phyloP scores from a whole-genome alignment of 2,329 filamentous ascomycete species.

The Tolypocladium tundrense region DNA sequence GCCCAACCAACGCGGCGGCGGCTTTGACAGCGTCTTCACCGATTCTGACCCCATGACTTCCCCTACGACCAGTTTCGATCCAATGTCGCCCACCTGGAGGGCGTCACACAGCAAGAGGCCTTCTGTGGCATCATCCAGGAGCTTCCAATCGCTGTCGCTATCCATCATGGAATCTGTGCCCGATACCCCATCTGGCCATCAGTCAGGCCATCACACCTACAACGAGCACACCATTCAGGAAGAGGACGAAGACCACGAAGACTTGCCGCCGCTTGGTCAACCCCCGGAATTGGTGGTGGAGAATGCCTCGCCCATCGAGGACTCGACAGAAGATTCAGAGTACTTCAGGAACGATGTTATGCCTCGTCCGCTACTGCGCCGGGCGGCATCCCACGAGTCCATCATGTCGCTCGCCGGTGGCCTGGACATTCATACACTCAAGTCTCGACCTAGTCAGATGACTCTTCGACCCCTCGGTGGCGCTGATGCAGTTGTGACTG shows the following conservation, averaged over 20 bases:
- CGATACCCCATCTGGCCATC: conserved; percentile 11
- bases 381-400: conserved; percentile 72
- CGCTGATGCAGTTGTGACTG: conserved; percentile 45
- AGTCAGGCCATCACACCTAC: conserved; percentile 10
- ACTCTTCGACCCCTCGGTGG: conserved; percentile 44
- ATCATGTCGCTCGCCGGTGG: conserved; percentile 79
- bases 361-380: conserved; percentile 43
- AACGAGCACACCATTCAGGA: conserved; percentile 24
- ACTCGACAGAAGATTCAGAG: conserved; percentile 21
- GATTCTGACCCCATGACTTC: conserved; percentile 65
- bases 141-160: conserved; percentile 28
- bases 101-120: conserved; percentile 42
- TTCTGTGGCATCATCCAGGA: conserved; percentile 45
- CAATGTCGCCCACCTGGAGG: conserved; percentile 51
- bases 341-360: conserved; percentile 22
- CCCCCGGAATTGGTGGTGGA: conserved; percentile 14
- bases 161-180: conserved; percentile 22
- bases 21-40: conserved; percentile 62
- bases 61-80: conserved; percentile 66
- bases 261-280: conserved; percentile 7
- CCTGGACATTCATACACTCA: conserved; percentile 80
- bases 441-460: conserved; percentile 65
- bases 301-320: conserved; percentile 20
- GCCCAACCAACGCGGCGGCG: conserved; percentile 60
- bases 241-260: conserved; percentile 23